These are phyloP conservation scores for Tilletia indica DNA, from an alignment of 1,284 basidiomycete genomes.

Conservation along the genomic window DNA sequence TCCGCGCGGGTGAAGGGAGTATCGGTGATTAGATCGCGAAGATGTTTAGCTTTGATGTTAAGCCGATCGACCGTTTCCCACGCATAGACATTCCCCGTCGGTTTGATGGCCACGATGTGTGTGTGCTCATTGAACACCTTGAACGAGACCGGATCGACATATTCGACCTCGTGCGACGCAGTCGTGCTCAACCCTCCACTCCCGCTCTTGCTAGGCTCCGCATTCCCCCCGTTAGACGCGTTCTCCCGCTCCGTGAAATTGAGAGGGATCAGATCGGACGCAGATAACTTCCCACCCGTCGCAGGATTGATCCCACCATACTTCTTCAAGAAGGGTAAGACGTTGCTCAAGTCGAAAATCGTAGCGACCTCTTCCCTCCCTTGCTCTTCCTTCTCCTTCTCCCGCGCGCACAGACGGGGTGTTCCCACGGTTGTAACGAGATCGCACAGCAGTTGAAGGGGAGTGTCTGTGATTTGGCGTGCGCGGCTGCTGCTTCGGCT, in stretches of 20 bases:
- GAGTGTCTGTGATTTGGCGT: slow-evolving; percentile 58
- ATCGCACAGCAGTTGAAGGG: slow-evolving; percentile 90
- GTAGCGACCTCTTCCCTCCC: slow-evolving; percentile 39
- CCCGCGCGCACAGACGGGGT: slow-evolving; percentile 80
- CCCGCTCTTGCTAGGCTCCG: not conserved
- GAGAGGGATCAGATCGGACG: slow-evolving; percentile 79
- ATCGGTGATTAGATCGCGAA: slow-evolving; percentile 81
- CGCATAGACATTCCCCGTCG: slow-evolving; percentile 79
- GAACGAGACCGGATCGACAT: slow-evolving; percentile 58
- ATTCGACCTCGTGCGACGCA: slow-evolving; percentile 30
- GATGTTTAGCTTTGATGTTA: slow-evolving; percentile 70
- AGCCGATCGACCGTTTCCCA: slow-evolving; percentile 67
- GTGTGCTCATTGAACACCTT: slow-evolving; percentile 62
- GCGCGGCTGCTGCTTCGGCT: slow-evolving; percentile 59
- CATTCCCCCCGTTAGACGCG: too few relatives aligned
- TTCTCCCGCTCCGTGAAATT: slow-evolving; percentile 68
- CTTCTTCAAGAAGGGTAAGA: slow-evolving; percentile 80
- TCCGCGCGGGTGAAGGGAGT: slow-evolving; percentile 76
- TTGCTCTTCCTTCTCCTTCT: slow-evolving; percentile 67
- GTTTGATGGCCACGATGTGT: slow-evolving; percentile 56
- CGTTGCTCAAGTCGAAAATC: slow-evolving; percentile 62
- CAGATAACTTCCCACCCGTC: slow-evolving; percentile 75
- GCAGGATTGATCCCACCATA: slow-evolving; percentile 72
- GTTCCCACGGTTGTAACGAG: slow-evolving; percentile 83
- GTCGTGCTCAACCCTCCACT: not conserved